A percentile compares a stretch with the other conserved stretches of the same genome.
phyloP scores from a whole-genome alignment of 139 green algal genomes.

The Chlamydomonas sp. region DNA sequence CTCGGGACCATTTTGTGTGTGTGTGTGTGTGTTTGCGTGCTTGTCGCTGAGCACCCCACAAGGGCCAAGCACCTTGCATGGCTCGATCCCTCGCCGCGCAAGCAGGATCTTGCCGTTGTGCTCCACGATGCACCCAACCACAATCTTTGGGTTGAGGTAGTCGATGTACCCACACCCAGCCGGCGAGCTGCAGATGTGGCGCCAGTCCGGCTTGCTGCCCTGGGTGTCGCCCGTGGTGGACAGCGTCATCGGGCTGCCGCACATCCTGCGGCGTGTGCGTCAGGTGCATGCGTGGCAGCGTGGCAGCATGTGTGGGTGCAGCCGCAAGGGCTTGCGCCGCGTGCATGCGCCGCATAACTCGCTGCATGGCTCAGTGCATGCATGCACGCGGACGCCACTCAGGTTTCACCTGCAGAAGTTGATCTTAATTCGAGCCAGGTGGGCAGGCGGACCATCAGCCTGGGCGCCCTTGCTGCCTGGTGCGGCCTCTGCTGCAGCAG shows the following conservation, averaged over 20 bases:
- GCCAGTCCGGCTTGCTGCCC: constrained; percentile 45
- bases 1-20: no score
- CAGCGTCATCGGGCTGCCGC: constrained; percentile 47
- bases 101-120: constrained; percentile 70
- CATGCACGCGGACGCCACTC: no score
- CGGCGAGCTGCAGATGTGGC: constrained; percentile 54
- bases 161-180: constrained; percentile 40
- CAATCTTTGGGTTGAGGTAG: constrained; percentile 75
- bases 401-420: constrained; percentile 14
- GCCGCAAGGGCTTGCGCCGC: no score
- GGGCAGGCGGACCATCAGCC: background rate
- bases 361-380: no score
- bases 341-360: no score
- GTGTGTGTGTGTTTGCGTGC: no score
- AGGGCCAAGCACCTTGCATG: constrained; percentile 59
- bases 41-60: no score
- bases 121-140: constrained; percentile 83
- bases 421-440: constrained; percentile 15
- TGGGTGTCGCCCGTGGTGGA: constrained; percentile 28
- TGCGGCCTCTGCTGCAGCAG: no score
- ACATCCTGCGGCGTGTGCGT: constrained; percentile 37
- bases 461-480: no score
- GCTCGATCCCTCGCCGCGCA: constrained; percentile 79
- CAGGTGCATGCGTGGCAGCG: background rate
- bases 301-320: no score